phyloP scores from a whole-genome alignment of 495 filamentous ascomycete genomes.

The Neurospora tetrasperma region DNA sequence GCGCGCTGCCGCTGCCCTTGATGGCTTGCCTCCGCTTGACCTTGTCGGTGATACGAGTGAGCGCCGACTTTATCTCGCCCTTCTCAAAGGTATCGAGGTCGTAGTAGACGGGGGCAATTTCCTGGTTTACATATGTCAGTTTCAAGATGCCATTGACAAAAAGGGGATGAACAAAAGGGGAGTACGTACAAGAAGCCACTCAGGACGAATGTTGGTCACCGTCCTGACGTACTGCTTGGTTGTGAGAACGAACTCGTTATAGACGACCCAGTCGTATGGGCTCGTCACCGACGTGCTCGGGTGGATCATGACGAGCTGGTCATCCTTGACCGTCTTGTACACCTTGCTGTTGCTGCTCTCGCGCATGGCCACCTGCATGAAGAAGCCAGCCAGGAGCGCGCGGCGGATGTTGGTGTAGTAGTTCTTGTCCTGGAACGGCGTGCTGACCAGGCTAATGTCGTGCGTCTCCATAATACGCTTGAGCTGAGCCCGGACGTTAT shows the following conservation, averaged over 20 bases:
- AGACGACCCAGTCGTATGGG: constrained; percentile 93
- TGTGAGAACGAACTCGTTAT: constrained; percentile 97
- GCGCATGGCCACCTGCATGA: constrained; percentile 99
- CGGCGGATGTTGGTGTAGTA: constrained; percentile 97
- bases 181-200: constrained; percentile 80
- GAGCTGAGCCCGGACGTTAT: constrained; percentile 85
- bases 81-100: constrained; percentile 75
- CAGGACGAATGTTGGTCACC: constrained; percentile 54
- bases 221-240: constrained; percentile 84
- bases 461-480: constrained; percentile 92
- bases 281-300: constrained; percentile 76
- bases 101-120: constrained; percentile 89
- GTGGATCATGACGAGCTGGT: constrained; percentile 82
- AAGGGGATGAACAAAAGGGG: background rate
- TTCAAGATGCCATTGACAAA: background rate
- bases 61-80: constrained; percentile 69
- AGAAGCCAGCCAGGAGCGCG: constrained; percentile 91
- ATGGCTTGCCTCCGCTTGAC: constrained; percentile 61
- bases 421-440: constrained; percentile 85
- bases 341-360: constrained; percentile 63
- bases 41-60: constrained; percentile 67
- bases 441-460: constrained; percentile 75
- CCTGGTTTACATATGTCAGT: constrained; percentile 26
- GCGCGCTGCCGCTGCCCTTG: constrained; percentile 29
- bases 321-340: constrained; percentile 92